Conservation (phyloP, 768 basidiomycete genomes). For the Amanita thiersii region DNA sequence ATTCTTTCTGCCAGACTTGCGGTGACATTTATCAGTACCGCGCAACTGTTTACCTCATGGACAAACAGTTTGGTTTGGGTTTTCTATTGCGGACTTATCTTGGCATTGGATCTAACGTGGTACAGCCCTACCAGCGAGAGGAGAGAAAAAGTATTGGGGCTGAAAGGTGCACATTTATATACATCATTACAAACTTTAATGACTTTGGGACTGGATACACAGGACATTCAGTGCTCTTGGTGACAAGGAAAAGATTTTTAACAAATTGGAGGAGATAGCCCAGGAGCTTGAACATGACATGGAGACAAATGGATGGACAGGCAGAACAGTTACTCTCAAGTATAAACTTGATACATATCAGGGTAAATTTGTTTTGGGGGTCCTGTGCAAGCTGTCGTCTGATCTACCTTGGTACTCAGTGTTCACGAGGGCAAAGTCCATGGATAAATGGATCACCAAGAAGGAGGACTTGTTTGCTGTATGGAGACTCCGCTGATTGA, state of each 20-base stretch:
- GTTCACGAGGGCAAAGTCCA: slow-evolving; percentile 78
- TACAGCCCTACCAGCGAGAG: slow-evolving; percentile 67
- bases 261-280: slow-evolving; percentile 76
- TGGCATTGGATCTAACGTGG: slow-evolving; percentile 80
- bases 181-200: background rate
- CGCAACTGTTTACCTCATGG: slow-evolving; percentile 69
- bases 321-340: slow-evolving; percentile 85
- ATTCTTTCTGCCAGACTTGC: slow-evolving; percentile 52
- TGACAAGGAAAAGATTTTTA: slow-evolving; percentile 58
- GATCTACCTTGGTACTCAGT: slow-evolving; percentile 28
- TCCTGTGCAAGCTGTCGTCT: background rate
- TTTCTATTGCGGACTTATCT: slow-evolving; percentile 76
- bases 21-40: slow-evolving; percentile 82
- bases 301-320: slow-evolving; percentile 71
- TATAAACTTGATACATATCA: slow-evolving; percentile 90
- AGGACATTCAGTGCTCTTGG: slow-evolving; percentile 74
- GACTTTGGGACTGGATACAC: slow-evolving; percentile 3
- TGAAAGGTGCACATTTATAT: slow-evolving; percentile 52
- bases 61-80: slow-evolving; percentile 76
- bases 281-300: slow-evolving; percentile 79
- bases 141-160: slow-evolving; percentile 90
- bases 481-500: slow-evolving; percentile 22
- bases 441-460: slow-evolving; percentile 67
- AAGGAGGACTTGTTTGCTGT: slow-evolving; percentile 75
- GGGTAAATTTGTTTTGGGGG: slow-evolving; percentile 38